Conservation (phyloP, 2,329 filamentous ascomycete genomes). For the Xylariaceae sp. region DNA sequence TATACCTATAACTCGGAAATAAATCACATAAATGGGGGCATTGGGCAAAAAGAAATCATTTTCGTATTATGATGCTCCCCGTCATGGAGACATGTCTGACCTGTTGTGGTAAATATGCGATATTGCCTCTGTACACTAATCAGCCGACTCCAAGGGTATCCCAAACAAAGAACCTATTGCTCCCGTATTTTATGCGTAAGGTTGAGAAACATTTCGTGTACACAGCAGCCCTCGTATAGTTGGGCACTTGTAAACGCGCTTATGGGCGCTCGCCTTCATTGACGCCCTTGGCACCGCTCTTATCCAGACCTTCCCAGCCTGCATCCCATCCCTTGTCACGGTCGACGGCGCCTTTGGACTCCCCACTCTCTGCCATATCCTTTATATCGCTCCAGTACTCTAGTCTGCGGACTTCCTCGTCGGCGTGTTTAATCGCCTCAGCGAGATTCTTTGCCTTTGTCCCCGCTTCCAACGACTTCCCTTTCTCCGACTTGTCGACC, state of each 20-base stretch:
- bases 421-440: constrained; percentile 69
- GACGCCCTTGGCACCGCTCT: constrained; percentile 37
- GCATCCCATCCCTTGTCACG: constrained; percentile 38
- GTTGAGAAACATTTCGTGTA: too few species aligned
- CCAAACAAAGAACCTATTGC: too few species aligned
- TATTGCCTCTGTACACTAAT: too few species aligned
- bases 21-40: too few species aligned
- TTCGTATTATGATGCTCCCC: too few species aligned
- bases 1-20: too few species aligned
- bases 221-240: constrained; percentile 1
- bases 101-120: too few species aligned
- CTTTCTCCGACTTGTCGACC: constrained; percentile 25
- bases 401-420: constrained; percentile 73
- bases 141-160: too few species aligned
- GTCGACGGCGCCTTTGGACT: constrained; percentile 41
- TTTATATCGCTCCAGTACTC: constrained; percentile 88
- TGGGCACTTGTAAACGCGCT: constrained; percentile 1
- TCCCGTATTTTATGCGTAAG: too few species aligned
- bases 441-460: constrained; percentile 63
- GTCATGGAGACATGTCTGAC: too few species aligned
- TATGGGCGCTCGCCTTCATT: constrained; percentile 13
- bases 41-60: too few species aligned
- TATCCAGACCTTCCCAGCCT: constrained; percentile 48
- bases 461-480: constrained; percentile 25
- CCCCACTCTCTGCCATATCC: constrained; percentile 55